Base-by-base conservation (phyloP, 176 grass and related monocot genomes). In the Cenchrus americanus region DNA sequence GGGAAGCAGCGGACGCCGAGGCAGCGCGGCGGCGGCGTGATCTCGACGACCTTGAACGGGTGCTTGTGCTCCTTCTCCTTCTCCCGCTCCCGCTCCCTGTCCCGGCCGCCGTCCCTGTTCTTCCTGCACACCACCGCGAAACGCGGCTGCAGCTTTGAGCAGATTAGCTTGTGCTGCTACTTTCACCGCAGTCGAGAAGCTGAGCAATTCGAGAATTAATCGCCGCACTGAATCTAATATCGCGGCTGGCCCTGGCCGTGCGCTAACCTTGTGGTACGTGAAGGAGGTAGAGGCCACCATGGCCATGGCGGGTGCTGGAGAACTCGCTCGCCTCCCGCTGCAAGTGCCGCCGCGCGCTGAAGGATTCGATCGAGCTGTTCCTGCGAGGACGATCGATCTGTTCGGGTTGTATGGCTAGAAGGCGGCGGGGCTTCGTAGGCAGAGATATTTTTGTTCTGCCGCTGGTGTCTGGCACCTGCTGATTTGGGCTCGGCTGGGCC, bases 1-100 rank as follows among this genome's bases (percentile, higher is more conserved):
- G 96, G 96, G 80, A 96, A 99, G 87, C 96, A 94, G 24, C 96
- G 93, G 83, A 99, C 88, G 58, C 93, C 89, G 69, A 96, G 96
- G 89, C 79, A 92, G 12, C 88, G 92, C 18, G 96, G 90, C 30
- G 91, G 96, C 42, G 96, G 96, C 44, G 96, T 94, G 68, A 99
- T 90, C 81, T 99, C 93, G 73, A 99, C 89, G 73, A 99, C 96
- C 80, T 94, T 90, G 83, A 94, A 98, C 0, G 96, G 93, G 60
- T 94, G 49, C 80, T 84, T 91, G 47, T 88, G 82, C 85, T 92
- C 93, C 71, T 85, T 86, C 41, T 91, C 89, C 82, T 84, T 65
- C 32, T 92, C 87, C 74, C 86, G 58, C 53, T 92, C 87, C 74
- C 86, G 58, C n/a, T 90, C 86, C 71, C 76, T 85, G 52, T 89